Evolutionary conservation across 2,329 filamentous ascomycete genomes (phyloP), one percentile per base, ranked within the genome.

Genomic region (Arthrinium puccinioides): DNA sequence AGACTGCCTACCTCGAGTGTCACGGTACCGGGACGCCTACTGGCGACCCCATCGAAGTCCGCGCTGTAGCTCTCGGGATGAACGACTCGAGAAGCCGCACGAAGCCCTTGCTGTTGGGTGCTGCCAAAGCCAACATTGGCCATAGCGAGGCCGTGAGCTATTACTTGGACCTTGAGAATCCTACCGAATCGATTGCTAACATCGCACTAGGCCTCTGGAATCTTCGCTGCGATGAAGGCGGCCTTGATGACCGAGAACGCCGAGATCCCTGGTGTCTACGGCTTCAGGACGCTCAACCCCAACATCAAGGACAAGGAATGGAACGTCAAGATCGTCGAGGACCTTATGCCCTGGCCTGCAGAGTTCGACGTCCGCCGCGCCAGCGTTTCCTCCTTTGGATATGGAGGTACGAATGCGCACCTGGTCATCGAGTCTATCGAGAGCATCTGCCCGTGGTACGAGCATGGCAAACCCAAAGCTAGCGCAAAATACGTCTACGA

Each of bases 21-120:
- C 54, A 56, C 16, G 52, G 50, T 7, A 54, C 51, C 2, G 50
- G 48, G 8, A 54, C 50, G 6, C 42, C 46, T 1, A 40, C 47
- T 2, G 51, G 51, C 13, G 51, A 53, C 25, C 50, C 50, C 5
- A 49, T 52, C 19, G 50, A 53, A 21, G 45, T 51, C 10, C n/a
- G 21, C 4, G 38, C 38, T 25, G 38, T 40, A 4, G 6, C 26
- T 10, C n/a, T 20, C 10, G 38, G 25, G 4, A 36, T 40, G 32
- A 36, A 36, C 32, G 26, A 36, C 15, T 6, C 36, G 13, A 26
- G 36, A n/a, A 26, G 27, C 9, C n/a, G 21, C 13, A 20, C 40
- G 9, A 34, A 44, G 25, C 47, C 47, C 6, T 32, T 51, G 30
- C 21, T 46, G 2, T 38, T 51, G 6, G 46, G 45, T 8, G 44